Evolutionary conservation across 441 rosid species (phyloP), one percentile per base, ranked within the genome.

Genomic region (Populus hybrid): DNA sequence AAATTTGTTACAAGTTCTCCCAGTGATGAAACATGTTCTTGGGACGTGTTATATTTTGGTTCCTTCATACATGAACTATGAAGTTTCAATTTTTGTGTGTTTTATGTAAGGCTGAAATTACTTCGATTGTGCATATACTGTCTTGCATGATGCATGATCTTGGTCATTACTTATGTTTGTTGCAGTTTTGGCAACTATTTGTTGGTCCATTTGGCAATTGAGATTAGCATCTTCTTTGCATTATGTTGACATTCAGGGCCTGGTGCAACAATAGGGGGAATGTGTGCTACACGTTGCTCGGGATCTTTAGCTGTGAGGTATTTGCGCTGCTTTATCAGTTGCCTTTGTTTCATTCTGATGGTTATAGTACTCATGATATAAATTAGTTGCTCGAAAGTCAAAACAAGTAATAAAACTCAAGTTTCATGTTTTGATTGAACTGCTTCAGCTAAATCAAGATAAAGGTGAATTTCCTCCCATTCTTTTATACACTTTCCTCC

Each of bases 251-350:
- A 46, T 80, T 73, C 91, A 95, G 97, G 98, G 67, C 99, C 99
- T 21, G 95, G 98, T 66, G 99, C 98, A 81, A 87, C 89, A 75
- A 90, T 95, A 36, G 96, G 99, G 61, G 99, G 99, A 73, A 95
- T 92, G 99, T 93, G 99, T 83, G 96, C 99, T 75, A 95, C 98
- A 69, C 97, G 98, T 68, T 93, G 97, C 91, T 95, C 98, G 75
- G 99, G 98, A 72, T 92, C 97, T 82, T 86, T 95, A 81, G 98
- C 99, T 71, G 97, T 90, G 79, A 90, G 98, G 99, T 95, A 87
- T 46, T 75, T 82, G 38, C 80, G 80, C 82, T 83, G 80, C 74
- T 77, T 71, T 67, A 61, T 69, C 42, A 67, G 67, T 59, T 70
- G n/a, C 73, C 34, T 21, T 26, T 32, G 50, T 67, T 40, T 63